Evolutionary conservation across 306 rosid genomes (phyloP).

Genomic region (Lagenaria siceraria): DNA sequence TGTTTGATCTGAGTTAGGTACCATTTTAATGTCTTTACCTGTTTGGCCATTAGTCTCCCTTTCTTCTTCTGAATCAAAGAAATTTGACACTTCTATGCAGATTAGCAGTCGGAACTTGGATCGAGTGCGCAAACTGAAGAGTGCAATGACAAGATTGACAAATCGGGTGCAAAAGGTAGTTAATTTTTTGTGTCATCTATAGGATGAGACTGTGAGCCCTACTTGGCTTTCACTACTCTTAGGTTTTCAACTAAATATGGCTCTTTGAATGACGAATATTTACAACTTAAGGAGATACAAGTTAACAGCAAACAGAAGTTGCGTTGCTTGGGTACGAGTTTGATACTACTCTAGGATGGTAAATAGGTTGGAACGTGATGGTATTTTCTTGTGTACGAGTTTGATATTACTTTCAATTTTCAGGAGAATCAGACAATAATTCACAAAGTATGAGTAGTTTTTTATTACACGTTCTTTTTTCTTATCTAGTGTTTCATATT

Average conservation of each 20-base stretch:
- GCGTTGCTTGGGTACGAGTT: background rate
- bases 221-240: background rate
- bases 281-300: background rate
- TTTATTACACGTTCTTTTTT: background rate
- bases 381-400: background rate
- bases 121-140: constrained; percentile 86
- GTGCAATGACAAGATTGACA: constrained; percentile 97
- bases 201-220: background rate
- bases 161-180: constrained; percentile 92
- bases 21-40: background rate
- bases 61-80: constrained; percentile 6
- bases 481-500: background rate
- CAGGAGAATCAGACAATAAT: background rate
- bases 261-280: background rate
- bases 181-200: background rate
- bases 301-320: background rate
- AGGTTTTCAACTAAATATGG: background rate
- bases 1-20: background rate
- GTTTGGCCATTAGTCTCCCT: background rate
- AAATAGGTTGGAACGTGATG: background rate
- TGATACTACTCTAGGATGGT: background rate
- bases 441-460: background rate
- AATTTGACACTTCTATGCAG: constrained; percentile 24
- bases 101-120: constrained; percentile 94
- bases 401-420: background rate